Base-by-base conservation (phyloP, 345 rosid species). In the Excoecaria agallocha region DNA sequence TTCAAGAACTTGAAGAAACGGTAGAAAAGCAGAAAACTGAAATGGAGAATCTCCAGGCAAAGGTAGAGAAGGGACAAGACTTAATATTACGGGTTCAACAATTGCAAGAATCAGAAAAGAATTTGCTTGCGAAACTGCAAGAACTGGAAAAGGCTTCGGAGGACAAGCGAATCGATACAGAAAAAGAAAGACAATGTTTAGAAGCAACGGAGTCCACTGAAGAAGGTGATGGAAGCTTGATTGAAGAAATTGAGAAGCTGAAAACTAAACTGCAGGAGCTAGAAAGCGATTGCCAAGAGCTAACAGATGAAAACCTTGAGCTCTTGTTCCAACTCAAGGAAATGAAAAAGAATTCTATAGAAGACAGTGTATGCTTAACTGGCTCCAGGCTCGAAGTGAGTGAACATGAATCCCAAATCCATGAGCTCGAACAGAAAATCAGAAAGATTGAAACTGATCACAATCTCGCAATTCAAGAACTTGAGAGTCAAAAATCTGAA, bases 301-400 rank as follows among this genome's bases (percentile, higher is more conserved):
- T 87, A 65, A 87, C 92, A n/a, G 87, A 87, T 12, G 92, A 89
- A 78, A 89, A 89, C 66, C 84, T 89, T 52, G 80, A 80, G 65
- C 83, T 89, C 43, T 78, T 89, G 39, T 43, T 81, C 74, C 78
- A 77, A 82, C 78, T 87, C 0, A 84, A 87, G 82, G 85, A 80
- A 63, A 75, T 66, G 39, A 83, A 67, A 61, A 65, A 67, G 24
- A 77, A 41, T 30, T 71, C 82, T 46, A 7, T 24, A 15, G 76
- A 63, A 52, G 51, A 30, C 1, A 30, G 41, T 30, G 74, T 46
- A 58, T 50, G 69, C 63, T 66, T 39, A 1, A 66, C 50, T 35
- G 46, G 25, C 58, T 50, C 22, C 43, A 45, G n/a, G 39, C 22
- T 75, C 25, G 73, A 82, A 24, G 66, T 8, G 45, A 72, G 74